These are phyloP conservation scores for Eutrema salsugineum DNA, from an alignment of 441 rosid genomes.

Conservation along the genomic window DNA sequence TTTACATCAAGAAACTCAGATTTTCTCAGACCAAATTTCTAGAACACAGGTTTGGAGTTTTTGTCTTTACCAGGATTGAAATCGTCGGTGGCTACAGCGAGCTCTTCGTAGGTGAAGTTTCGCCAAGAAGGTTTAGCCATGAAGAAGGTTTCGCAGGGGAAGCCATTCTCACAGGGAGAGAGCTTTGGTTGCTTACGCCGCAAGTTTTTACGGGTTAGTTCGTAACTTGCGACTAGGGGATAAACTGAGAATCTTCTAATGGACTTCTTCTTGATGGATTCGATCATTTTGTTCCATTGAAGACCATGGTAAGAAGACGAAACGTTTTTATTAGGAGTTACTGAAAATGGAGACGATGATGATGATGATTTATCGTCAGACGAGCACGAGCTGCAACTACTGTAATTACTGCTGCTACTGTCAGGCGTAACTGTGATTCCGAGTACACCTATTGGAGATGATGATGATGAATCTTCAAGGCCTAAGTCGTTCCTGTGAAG, in stretches of 20 bases:
- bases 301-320: slow-evolving; percentile 20
- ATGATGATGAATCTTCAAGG: slow-evolving; percentile 41
- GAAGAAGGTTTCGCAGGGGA: slow-evolving; percentile 29
- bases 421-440: slow-evolving; percentile 36
- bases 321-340: background rate
- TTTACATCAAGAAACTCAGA: background rate
- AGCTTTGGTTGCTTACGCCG: slow-evolving; percentile 42
- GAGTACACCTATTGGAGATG: slow-evolving; percentile 55
- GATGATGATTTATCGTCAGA: slow-evolving; percentile 21
- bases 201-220: slow-evolving; percentile 38
- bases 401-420: slow-evolving; percentile 33
- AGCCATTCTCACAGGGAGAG: slow-evolving; percentile 27
- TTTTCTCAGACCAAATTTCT: background rate
- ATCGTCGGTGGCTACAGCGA: slow-evolving; percentile 67
- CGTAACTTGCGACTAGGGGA: slow-evolving; percentile 40
- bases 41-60: background rate
- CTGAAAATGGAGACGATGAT: background rate
- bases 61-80: slow-evolving; percentile 57
- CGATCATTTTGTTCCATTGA: slow-evolving; percentile 62
- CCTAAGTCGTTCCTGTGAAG: slow-evolving; percentile 32
- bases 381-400: slow-evolving; percentile 33
- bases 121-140: slow-evolving; percentile 67
- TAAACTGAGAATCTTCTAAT: slow-evolving; percentile 44
- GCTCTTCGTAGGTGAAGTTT: slow-evolving; percentile 63
- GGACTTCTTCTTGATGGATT: slow-evolving; percentile 52